These are phyloP conservation scores for Hemileccinum rubropunctum DNA, from an alignment of 768 basidiomycete genomes.

Conservation along the genomic window DNA sequence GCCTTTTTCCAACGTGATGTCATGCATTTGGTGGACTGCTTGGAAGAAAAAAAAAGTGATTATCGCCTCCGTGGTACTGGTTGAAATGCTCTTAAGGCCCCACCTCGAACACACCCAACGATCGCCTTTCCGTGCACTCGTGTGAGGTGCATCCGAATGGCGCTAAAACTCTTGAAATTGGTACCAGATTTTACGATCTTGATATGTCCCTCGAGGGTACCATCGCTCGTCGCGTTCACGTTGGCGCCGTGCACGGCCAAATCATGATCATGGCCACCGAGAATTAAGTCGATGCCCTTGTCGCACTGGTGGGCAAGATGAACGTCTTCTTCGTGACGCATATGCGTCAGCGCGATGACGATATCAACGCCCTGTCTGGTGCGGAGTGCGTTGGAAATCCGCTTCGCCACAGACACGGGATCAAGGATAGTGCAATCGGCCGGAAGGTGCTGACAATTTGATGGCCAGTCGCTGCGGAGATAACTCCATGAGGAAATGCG, in stretches of 20 bases:
- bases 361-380: background rate
- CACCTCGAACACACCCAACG: background rate
- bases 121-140: background rate
- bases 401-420: conserved; percentile 9
- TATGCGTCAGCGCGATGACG: conserved; percentile 12
- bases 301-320: background rate
- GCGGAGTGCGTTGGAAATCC: conserved; percentile 2
- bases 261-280: conserved; percentile 11
- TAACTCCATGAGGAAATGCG: background rate
- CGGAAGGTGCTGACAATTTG: conserved; percentile 9
- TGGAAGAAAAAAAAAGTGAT: background rate
- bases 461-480: background rate
- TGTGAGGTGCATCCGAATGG: conserved; percentile 3
- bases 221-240: background rate
- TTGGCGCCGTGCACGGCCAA: conserved; percentile 8
- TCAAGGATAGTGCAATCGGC: conserved; percentile 4
- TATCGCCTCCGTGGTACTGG: background rate
- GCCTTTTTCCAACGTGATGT: conserved; percentile 2
- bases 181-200: conserved; percentile 7
- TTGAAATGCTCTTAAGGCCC: background rate
- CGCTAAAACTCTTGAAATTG: conserved; percentile 3
- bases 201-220: conserved; percentile 5
- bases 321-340: conserved; percentile 9
- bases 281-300: conserved; percentile 5
- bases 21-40: conserved; percentile 2